phyloP scores from a whole-genome alignment of 2,329 filamentous ascomycete genomes.

The Fulvia fulva region DNA sequence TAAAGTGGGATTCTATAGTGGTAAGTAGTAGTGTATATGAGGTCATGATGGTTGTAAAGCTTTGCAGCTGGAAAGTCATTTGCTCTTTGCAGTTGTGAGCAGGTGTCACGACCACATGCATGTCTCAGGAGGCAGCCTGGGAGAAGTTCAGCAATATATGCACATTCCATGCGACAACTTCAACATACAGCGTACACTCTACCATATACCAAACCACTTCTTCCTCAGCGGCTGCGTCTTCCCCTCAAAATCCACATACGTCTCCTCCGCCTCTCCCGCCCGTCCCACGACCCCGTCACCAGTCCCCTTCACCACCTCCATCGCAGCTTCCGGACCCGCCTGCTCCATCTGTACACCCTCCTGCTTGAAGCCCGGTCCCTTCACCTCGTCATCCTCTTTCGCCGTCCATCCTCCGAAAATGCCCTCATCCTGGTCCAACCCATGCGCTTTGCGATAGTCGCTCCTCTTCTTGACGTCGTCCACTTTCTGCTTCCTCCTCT shows the following conservation, averaged over 20 bases:
- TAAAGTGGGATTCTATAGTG: too few species aligned
- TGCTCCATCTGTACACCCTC: constrained; percentile 32
- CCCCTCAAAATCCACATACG: constrained; percentile 40
- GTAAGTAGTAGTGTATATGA: not conserved
- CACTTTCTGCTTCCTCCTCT: constrained; percentile 67
- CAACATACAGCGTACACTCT: not conserved
- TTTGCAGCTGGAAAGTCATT: not conserved
- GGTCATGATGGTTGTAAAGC: not conserved
- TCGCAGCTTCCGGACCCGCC: not conserved
- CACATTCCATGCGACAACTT: not conserved
- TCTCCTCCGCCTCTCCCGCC: constrained; percentile 29
- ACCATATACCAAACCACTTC: constrained; percentile 85
- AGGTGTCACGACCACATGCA: not conserved
- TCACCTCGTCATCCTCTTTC: constrained; percentile 32
- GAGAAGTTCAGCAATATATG: not conserved
- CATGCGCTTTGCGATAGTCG: constrained; percentile 82
- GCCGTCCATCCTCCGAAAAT: constrained; percentile 50
- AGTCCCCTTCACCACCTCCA: constrained; percentile 17
- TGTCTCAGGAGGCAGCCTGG: not conserved
- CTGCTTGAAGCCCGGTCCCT: constrained; percentile 36
- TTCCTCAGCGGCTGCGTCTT: constrained; percentile 56
- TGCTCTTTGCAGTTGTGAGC: not conserved
- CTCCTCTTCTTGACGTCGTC: constrained; percentile 86
- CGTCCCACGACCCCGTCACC: constrained; percentile 33
- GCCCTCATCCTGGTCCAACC: constrained; percentile 58